Conservation (phyloP, 2,329 filamentous ascomycete species). For the Claviceps purpurea region DNA sequence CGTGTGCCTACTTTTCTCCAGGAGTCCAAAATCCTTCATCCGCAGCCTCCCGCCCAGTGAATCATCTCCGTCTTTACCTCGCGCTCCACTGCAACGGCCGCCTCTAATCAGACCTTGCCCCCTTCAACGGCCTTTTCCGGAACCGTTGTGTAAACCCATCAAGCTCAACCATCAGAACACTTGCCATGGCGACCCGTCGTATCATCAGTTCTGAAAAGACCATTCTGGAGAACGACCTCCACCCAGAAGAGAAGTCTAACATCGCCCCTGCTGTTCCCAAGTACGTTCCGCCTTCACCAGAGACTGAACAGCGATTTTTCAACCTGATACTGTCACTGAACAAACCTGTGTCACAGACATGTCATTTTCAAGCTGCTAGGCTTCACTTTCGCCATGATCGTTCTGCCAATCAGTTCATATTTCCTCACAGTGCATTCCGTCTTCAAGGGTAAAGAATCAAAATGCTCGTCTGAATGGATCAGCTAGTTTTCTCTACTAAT, state of each 20-base stretch:
- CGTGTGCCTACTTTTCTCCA: neutral
- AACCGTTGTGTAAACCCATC: neutral
- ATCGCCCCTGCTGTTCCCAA: conserved; percentile 72
- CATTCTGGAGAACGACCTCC: conserved; percentile 46
- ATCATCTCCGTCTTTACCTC: neutral
- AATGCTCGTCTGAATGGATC: neutral
- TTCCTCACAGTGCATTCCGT: conserved; percentile 65
- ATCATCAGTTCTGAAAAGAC: conserved; percentile 54
- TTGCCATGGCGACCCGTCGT: conserved; percentile 55
- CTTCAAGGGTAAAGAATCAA: conserved; percentile 52
- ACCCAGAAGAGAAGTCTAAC: conserved; percentile 45
- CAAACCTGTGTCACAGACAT: conserved; percentile 33
- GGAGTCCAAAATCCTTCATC: neutral
- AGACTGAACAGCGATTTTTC: neutral
- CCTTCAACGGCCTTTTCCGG: neutral
- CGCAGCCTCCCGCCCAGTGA: neutral
- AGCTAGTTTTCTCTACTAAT: neutral
- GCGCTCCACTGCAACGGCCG: neutral
- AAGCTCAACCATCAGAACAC: neutral
- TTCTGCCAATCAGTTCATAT: conserved; percentile 76
- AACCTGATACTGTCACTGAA: neutral
- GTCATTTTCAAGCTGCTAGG: conserved; percentile 83
- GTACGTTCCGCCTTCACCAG: conserved; percentile 29
- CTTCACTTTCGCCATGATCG: conserved; percentile 87
- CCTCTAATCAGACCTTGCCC: neutral